These are phyloP conservation scores for Paratinospora sagittata DNA, from an alignment of 164 flowering plant genomes.

Conservation along the genomic window DNA sequence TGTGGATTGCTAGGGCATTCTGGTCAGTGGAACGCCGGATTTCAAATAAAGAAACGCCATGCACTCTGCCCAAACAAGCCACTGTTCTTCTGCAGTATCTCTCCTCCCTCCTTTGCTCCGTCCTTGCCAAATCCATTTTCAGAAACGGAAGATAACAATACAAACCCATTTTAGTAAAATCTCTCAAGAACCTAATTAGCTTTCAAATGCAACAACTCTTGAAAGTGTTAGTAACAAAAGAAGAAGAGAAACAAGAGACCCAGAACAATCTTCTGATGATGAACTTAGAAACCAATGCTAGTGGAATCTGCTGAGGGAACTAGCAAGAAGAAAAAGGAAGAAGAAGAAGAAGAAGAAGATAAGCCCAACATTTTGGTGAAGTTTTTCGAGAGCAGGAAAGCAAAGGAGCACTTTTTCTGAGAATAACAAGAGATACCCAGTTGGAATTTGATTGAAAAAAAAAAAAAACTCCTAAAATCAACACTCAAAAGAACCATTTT, in stretches of 20 bases:
- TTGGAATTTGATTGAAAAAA: slow-evolving; percentile 6
- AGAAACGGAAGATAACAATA: no score
- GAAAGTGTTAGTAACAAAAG: no score
- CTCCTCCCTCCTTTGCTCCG: neutral
- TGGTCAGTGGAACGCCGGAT: neutral
- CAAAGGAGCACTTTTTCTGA: no score
- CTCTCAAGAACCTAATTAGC: no score
- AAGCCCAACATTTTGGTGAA: no score
- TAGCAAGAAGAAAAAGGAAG: no score
- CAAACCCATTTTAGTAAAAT: no score
- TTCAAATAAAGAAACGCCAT: slow-evolving; percentile 16
- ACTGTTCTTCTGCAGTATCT: neutral
- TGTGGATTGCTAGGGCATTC: neutral
- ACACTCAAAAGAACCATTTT: neutral
- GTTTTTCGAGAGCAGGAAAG: no score
- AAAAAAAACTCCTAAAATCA: neutral
- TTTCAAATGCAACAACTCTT: no score
- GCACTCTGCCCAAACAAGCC: slow-evolving; percentile 36
- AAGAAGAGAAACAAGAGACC: no score
- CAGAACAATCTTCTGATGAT: neutral
- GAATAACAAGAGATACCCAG: neutral
- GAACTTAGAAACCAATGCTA: neutral
- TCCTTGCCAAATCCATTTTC: neutral
- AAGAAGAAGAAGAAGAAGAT: no score
- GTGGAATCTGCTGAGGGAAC: neutral